phyloP scores from a whole-genome alignment of 2,329 filamentous ascomycete species.

The Domatiomyces catenatus region DNA sequence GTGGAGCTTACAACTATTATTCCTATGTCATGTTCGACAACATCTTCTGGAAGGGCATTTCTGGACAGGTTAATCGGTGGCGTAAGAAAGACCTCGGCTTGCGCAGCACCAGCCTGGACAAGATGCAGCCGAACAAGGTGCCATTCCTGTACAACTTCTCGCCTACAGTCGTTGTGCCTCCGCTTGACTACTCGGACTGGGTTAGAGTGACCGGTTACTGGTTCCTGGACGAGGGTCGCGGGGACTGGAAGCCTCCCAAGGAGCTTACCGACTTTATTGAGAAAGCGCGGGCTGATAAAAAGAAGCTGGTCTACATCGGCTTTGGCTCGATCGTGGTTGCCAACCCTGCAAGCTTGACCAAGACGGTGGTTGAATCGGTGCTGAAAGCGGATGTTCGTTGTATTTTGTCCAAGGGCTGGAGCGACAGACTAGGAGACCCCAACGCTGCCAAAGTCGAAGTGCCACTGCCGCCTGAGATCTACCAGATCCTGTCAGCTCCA shows the following conservation, averaged over 20 bases:
- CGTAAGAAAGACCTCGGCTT: slow-evolving; percentile 64
- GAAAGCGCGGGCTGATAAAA: slow-evolving; percentile 63
- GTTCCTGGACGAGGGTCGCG: slow-evolving; percentile 65
- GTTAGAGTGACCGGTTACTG: slow-evolving; percentile 94
- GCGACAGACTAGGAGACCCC: slow-evolving; percentile 57
- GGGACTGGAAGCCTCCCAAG: slow-evolving; percentile 52
- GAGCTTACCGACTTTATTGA: slow-evolving; percentile 69
- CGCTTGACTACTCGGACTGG: slow-evolving; percentile 93
- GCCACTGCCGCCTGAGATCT: slow-evolving; percentile 61
- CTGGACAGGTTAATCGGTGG: slow-evolving; percentile 85
- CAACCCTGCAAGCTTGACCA: slow-evolving; percentile 74
- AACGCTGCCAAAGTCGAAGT: slow-evolving; percentile 47
- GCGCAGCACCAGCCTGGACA: slow-evolving; percentile 67
- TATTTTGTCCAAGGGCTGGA: slow-evolving; percentile 94
- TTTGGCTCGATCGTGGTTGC: slow-evolving; percentile 93
- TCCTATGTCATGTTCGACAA: slow-evolving; percentile 95
- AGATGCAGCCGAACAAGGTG: slow-evolving; percentile 92
- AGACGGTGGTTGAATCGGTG: slow-evolving; percentile 85
- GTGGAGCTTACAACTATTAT: slow-evolving; percentile 85
- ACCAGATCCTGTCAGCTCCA: slow-evolving; percentile 75
- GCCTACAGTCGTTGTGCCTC: slow-evolving; percentile 80
- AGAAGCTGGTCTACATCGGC: slow-evolving; percentile 91
- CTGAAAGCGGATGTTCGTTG: slow-evolving; percentile 83
- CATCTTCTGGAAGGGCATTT: slow-evolving; percentile 89
- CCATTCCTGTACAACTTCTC: slow-evolving; percentile 98